Evolutionary conservation across 2,329 filamentous ascomycete genomes (phyloP), one percentile per base, ranked within the genome.

Genomic region (Reticulascus tulasneorum): DNA sequence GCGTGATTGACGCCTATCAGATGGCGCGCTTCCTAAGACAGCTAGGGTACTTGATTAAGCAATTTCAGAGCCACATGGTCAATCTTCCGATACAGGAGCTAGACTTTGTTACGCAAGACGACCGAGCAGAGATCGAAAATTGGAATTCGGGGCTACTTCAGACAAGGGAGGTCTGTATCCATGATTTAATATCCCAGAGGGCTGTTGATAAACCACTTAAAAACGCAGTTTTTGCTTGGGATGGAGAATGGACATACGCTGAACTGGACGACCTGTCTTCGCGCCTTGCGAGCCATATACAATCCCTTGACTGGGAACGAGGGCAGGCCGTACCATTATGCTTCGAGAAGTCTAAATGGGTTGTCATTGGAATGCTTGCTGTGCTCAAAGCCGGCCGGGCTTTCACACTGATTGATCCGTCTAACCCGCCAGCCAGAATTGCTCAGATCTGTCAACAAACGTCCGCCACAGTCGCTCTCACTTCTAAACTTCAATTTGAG

Each of bases 211-310:
- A n/a, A n/a, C 41, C 42, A 7, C 21, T 43, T 20, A 30, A 34
- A 9, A 29, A 15, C 4, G 49, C 50, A 10, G 37, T 53, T 12
- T 15, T 28, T 12, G 36, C 43, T 4, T 51, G 48, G 48, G 50
- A 53, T 33, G 41, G 42, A 9, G 9, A 23, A 3, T 34, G 13
- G 13, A 9, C 15, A 6, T 30, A 30, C 16, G n/a, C 4, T 5
- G 28, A 30, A 20, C 16, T 20, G 16, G 16, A 30, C 11, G 9
- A 21, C 10, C 16, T 9, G 9, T 12, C 17, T 8, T n/a, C 11
- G 15, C 5, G 9, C 7, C 12, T 30, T 6, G 10, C 28, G 6
- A 4, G 5, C 17, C 17, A 10, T 20, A 12, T 30, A 9, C 9
- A 20, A 9, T 11, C 8, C 5, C 9, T 12, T n/a, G 28, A 13